Evolutionary conservation across 768 basidiomycete genomes (phyloP), one percentile per base, ranked within the genome.

Genomic region (Lentinus brumalis): DNA sequence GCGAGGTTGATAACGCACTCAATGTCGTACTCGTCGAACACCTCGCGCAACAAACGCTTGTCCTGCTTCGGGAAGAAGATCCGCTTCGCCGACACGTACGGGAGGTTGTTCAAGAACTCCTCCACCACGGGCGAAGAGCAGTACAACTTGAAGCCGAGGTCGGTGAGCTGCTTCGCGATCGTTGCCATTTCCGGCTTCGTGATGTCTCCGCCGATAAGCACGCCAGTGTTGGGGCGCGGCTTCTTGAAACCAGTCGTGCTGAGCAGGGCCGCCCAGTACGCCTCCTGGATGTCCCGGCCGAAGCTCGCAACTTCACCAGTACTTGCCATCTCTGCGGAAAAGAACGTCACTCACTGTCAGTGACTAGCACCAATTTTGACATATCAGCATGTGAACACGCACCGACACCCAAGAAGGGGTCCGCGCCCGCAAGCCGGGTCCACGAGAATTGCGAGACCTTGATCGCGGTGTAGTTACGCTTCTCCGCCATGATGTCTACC

Each of bases 371-470:
- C 29, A 15, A 32, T 41, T 15, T 29, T n/a, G 30, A 31, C 16
- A 50, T 16, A 42, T 3, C 31, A 49, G 41, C 9, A 55, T 31
- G 60, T 7, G 39, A 40, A 15, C 21, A 83, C 91, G 73, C 64
- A 93, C 92, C 92, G 55, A 96, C 94, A 61, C 95, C 94, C 63
- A 98, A 81, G 86, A 95, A 96, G 10, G 96, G 96, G 80, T 98
- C 96, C 18, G 96, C 96, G 60, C 96, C 96, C 26, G 86, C 94
- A 41, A 99, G 73, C 44, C 96, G 89, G 50, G 96, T 98, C 97
- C 96, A 99, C 11, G 92, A 94, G 80, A 99, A 98, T 70, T 98
- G 96, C 11, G 97, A 89, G 49, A 97, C 95, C 79, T 99, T 98
- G 83, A 99, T 92, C 8, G 94, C 89, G 15, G 89, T 91, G 74